A percentile compares a stretch with the other conserved stretches of the same genome.
Evolutionary conservation across 1,139 yeast species (phyloP).

Genomic region (Hemisphaericaspora subhashii): DNA sequence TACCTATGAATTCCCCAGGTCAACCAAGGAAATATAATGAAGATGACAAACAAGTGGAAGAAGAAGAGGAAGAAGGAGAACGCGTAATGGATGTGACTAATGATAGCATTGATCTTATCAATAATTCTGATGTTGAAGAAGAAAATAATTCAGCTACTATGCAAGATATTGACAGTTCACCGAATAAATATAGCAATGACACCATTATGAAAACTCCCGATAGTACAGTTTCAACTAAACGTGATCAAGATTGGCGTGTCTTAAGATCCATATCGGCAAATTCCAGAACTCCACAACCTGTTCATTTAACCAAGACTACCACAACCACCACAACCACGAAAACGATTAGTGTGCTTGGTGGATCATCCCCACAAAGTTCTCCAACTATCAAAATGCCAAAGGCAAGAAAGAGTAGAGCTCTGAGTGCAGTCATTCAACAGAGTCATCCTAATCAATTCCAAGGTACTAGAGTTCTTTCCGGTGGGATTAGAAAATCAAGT

Average conservation of each 20-base stretch:
- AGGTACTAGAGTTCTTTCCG: constrained; percentile 31
- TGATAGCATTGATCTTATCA: constrained; percentile 24
- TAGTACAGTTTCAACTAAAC: constrained; percentile 10
- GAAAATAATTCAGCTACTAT: constrained; percentile 17
- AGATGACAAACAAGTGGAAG: constrained; percentile 22
- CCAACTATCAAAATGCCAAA: constrained; percentile 35
- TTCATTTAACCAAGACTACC: constrained; percentile 47
- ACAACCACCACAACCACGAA: constrained; percentile 52
- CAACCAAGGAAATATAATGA: constrained; percentile 81
- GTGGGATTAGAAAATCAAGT: constrained; percentile 42
- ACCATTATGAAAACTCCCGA: constrained; percentile 6
- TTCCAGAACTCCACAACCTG: constrained; percentile 30
- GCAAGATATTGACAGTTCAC: constrained; percentile 23
- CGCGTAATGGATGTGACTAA: constrained; percentile 29
- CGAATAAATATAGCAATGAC: constrained; percentile 21
- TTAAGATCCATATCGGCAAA: constrained; percentile 45
- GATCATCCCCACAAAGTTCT: constrained; percentile 40
- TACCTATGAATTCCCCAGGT: constrained; percentile 93
- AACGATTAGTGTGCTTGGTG: constrained; percentile 44
- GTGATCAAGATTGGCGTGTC: constrained; percentile 36
- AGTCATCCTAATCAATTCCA: constrained; percentile 4
- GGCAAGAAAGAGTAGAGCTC: constrained; percentile 21
- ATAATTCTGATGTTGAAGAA: constrained; percentile 43
- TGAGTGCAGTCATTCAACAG: constrained; percentile 12
- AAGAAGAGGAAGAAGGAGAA: constrained; percentile 34